phyloP scores from a whole-genome alignment of 108 stramenopile species.

The Nannochloropsis gaditana region DNA sequence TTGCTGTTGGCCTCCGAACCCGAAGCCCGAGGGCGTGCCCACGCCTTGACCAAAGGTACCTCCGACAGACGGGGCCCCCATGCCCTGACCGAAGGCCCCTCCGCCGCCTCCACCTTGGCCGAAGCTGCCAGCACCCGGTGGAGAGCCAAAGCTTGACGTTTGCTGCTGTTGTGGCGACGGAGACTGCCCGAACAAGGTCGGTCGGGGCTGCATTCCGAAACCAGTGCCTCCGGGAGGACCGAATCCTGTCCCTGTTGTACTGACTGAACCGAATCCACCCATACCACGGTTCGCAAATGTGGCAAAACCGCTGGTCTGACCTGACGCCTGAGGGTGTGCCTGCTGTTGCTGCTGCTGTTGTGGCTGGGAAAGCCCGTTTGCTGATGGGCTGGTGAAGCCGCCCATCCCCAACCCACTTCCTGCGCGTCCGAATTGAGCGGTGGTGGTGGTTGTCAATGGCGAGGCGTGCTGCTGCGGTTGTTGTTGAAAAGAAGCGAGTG shows the following conservation, averaged over 20 bases:
- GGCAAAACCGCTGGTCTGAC: conserved; percentile 5
- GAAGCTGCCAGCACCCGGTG: background rate
- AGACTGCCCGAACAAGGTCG: background rate
- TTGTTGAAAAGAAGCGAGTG: background rate
- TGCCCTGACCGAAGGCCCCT: background rate
- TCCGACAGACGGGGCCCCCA: background rate
- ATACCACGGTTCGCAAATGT: background rate
- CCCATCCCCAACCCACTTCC: background rate
- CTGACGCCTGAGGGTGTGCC: background rate
- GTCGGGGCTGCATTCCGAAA: conserved; percentile 15
- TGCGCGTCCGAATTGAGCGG: background rate
- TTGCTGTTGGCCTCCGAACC: background rate
- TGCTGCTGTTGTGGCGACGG: background rate
- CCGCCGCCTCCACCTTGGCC: conserved; percentile 9
- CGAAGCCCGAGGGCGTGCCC: background rate
- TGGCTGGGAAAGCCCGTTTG: background rate
- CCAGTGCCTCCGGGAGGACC: background rate
- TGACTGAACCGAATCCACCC: background rate
- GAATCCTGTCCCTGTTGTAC: background rate
- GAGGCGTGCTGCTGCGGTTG: conserved; percentile 16
- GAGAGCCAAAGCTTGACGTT: background rate
- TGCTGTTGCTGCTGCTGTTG: conserved; percentile 5
- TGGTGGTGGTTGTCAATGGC: background rate
- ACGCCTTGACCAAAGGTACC: background rate
- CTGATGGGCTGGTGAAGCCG: background rate